Base-by-base conservation (phyloP, 768 basidiomycete genomes). In the Panus rudis region DNA sequence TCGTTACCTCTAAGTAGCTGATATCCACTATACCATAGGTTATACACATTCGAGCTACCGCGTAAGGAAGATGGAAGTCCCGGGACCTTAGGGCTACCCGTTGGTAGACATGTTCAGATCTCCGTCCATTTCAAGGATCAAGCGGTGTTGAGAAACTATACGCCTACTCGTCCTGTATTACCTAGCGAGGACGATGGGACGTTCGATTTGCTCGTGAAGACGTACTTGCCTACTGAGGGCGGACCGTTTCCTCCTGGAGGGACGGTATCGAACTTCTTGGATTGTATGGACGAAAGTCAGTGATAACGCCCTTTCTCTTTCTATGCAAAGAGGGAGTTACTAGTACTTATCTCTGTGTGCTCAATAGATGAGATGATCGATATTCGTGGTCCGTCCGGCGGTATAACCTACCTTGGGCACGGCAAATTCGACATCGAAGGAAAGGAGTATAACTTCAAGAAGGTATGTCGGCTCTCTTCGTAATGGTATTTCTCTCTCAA, bases 151-250 rank as follows among this genome's bases (percentile, higher is more conserved):
- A 47, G 54, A 6, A 33, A 47, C n/a, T 56, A 56, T 37, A 56
- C 54, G 2, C 54, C 54, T 7, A 41, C 46, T 14, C 19, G 45
- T 4, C 54, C 54, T 12, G 48, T 56, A 12, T 45, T 56, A 5
- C 50, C 54, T 3, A 17, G 25, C 6, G 54, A 56, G 26, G 54
- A 56, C 17, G 45, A 56, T 23, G 54, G 54, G 4, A 53, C 54
- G 13, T 49, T 56, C 30, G 48, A 53, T 12, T 37, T 56, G 38
- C 46, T 53, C 37, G 52, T 56, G 23, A 56, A 56, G 52, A 56
- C 54, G 24, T 56, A 53, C 41, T 28, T 50, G 16, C 54, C 52
- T 3, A 34, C 47, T 0, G 46, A 44, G 0, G 46, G 27, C 6
- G 44, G 39, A 10, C 43, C 52, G 20, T 53, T 51, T 35, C 48